Evolutionary conservation across 192 early-diverging fungal species (phyloP).

Genomic region (Obelidium mucronatum): DNA sequence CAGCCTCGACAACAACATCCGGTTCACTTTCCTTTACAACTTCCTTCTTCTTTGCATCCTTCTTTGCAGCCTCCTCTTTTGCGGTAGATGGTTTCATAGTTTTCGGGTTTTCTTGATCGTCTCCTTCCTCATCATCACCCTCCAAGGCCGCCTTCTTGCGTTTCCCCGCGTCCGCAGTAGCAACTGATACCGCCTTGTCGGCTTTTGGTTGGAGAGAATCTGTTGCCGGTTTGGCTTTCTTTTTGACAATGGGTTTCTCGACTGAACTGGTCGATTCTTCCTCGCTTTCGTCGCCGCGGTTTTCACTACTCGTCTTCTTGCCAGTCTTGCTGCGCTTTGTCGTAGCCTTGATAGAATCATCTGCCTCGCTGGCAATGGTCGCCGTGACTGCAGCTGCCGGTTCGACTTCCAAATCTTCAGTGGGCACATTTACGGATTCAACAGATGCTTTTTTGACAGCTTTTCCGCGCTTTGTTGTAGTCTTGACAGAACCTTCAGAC

Average conservation of each 20-base stretch:
- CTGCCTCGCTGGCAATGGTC: neutral
- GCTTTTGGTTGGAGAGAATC: neutral
- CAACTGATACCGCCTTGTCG: neutral
- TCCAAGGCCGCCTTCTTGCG: neutral
- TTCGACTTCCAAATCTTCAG: too few species aligned
- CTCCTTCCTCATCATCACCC: neutral
- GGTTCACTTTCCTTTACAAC: conserved; percentile 6
- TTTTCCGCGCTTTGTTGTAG: neutral
- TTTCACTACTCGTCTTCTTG: neutral
- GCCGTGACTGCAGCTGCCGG: neutral
- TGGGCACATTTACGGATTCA: too few species aligned
- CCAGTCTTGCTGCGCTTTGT: neutral
- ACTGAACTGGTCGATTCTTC: too few species aligned
- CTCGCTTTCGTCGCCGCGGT: too few species aligned
- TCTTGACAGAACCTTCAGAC: neutral
- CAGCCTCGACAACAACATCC: neutral
- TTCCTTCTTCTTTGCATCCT: conserved; percentile 53
- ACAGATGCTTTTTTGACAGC: neutral
- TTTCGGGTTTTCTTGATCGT: neutral
- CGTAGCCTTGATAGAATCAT: neutral
- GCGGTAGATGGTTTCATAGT: neutral
- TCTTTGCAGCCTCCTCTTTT: conserved; percentile 9
- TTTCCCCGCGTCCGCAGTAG: neutral
- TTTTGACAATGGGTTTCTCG: neutral
- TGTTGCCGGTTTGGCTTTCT: neutral